A percentile compares a stretch with the other conserved stretches of the same genome.
Conservation (phyloP, 2,329 filamentous ascomycete genomes). For the Apiospora saccharicola region DNA sequence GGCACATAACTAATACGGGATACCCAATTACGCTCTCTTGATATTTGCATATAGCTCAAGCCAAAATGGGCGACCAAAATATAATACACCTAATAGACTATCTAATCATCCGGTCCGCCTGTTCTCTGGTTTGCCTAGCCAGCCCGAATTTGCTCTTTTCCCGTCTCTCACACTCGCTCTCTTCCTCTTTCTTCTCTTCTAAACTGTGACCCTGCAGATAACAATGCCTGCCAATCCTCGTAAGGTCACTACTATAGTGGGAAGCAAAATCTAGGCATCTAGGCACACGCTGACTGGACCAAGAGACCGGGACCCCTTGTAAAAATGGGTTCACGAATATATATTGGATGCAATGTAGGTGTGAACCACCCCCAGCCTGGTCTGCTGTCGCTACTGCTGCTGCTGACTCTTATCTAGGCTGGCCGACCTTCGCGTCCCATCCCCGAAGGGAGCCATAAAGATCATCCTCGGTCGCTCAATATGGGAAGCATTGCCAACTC, state of each 20-base stretch:
- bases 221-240: background rate
- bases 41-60: constrained; percentile 3
- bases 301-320: background rate
- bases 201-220: background rate
- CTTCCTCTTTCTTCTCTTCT: background rate
- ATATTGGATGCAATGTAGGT: constrained; percentile 8
- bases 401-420: background rate
- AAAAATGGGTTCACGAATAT: background rate
- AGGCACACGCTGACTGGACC: background rate
- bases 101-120: background rate
- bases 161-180: too few relatives aligned
- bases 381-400: background rate
- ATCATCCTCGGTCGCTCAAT: background rate
- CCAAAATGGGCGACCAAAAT: background rate
- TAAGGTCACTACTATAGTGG: background rate
- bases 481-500: constrained; percentile 2
- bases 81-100: constrained; percentile 14
- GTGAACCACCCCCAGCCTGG: background rate
- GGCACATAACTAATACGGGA: constrained; percentile 18
- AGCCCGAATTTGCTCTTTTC: background rate
- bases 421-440: background rate
- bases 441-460: background rate
- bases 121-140: background rate
- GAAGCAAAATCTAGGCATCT: background rate
- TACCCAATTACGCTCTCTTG: constrained; percentile 20